A percentile compares a stretch with the other conserved stretches of the same genome.
Conservation (phyloP, 768 basidiomycete genomes). For the Leucosporidium yakuticum region DNA sequence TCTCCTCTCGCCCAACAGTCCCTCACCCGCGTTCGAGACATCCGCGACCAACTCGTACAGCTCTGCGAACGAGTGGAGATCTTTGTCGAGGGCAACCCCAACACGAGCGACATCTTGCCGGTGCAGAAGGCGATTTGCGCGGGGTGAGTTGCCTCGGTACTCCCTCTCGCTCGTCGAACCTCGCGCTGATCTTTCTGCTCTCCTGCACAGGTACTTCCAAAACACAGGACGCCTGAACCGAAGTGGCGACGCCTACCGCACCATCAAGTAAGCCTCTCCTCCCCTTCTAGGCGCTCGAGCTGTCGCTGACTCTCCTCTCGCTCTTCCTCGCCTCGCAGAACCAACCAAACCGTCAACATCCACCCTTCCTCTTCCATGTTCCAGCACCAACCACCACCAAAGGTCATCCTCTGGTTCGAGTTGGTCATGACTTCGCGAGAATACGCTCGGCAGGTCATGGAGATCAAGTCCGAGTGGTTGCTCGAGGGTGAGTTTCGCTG, state of each 20-base stretch:
- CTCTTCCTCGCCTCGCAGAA: slow-evolving; percentile 9
- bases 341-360: slow-evolving; percentile 86
- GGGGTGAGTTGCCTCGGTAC: slow-evolving; percentile 9
- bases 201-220: slow-evolving; percentile 26
- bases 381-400: slow-evolving; percentile 89
- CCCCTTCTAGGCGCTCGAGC: neutral
- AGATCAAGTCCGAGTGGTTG: slow-evolving; percentile 92
- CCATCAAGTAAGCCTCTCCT: slow-evolving; percentile 53
- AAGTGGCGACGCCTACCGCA: slow-evolving; percentile 93
- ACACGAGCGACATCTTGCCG: slow-evolving; percentile 84
- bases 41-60: slow-evolving; percentile 82
- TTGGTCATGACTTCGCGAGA: slow-evolving; percentile 96
- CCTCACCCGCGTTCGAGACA: slow-evolving; percentile 86
- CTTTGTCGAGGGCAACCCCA: slow-evolving; percentile 76
- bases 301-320: neutral
- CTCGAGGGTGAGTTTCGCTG: slow-evolving; percentile 62
- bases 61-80: slow-evolving; percentile 97
- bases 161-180: neutral
- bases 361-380: slow-evolving; percentile 94
- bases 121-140: slow-evolving; percentile 97
- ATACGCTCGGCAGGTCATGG: slow-evolving; percentile 96
- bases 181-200: neutral
- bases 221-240: slow-evolving; percentile 80
- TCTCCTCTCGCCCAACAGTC: slow-evolving; percentile 55
- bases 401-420: slow-evolving; percentile 88